phyloP scores from a whole-genome alignment of 345 rosid species.

The Hypericum androsaemum region DNA sequence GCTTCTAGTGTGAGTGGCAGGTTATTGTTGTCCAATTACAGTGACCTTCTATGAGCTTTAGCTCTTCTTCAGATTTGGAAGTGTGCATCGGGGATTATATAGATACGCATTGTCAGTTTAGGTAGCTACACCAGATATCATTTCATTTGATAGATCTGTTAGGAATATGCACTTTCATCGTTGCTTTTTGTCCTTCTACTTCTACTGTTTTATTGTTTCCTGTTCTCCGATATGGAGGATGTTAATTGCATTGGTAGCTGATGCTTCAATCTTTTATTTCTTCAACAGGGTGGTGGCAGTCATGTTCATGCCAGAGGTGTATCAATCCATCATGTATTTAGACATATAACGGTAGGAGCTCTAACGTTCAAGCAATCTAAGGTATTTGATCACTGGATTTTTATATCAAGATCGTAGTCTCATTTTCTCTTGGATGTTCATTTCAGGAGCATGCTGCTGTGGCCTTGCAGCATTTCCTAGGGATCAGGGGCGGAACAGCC shows the following conservation, averaged over 20 bases:
- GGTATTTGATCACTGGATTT: conserved; percentile 5
- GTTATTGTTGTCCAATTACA: too few relatives aligned
- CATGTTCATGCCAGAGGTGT: conserved; percentile 69
- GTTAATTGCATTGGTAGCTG: neutral
- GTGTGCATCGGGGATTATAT: too few relatives aligned
- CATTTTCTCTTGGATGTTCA: neutral
- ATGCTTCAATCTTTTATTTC: conserved; percentile 10
- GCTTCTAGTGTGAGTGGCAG: too few relatives aligned
- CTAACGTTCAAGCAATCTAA: neutral
- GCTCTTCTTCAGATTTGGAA: too few relatives aligned
- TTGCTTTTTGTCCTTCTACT: too few relatives aligned
- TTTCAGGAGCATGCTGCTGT: conserved; percentile 67
- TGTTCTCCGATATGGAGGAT: neutral
- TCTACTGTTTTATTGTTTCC: too few relatives aligned
- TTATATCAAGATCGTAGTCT: conserved; percentile 8
- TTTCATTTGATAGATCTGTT: too few relatives aligned
- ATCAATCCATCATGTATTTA: conserved; percentile 59
- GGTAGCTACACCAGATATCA: too few relatives aligned
- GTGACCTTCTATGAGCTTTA: too few relatives aligned
- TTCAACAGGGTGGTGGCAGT: conserved; percentile 78
- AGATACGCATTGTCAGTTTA: too few relatives aligned
- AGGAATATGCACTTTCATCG: too few relatives aligned
- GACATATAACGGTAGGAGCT: conserved; percentile 56
- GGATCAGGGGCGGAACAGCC: conserved; percentile 45
- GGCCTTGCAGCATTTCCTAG: conserved; percentile 71